These are phyloP conservation scores for Termitomyces heimii DNA, from an alignment of 768 basidiomycete species.

Conservation along the genomic window DNA sequence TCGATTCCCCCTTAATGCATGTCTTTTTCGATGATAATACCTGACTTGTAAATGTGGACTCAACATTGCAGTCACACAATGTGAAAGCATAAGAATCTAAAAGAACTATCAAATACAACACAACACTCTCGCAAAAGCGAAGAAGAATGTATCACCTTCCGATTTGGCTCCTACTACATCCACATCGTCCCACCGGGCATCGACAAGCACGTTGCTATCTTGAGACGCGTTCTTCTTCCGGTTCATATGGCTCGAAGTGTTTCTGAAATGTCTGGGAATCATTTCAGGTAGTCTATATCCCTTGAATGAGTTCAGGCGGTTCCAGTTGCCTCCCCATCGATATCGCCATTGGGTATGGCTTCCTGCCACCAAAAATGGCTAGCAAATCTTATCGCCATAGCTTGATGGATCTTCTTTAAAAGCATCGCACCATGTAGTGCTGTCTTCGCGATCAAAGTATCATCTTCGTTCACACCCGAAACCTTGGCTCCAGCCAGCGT, in stretches of 20 bases:
- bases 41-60: too few species aligned
- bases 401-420: slow-evolving; percentile 97
- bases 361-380: slow-evolving; percentile 99
- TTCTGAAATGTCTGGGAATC: slow-evolving; percentile 91
- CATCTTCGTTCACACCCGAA: slow-evolving; percentile 92
- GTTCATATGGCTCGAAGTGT: slow-evolving; percentile 81
- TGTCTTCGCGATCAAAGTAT: slow-evolving; percentile 98
- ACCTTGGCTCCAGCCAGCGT: slow-evolving; percentile 84
- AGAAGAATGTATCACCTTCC: too few species aligned
- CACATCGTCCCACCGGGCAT: slow-evolving; percentile 77
- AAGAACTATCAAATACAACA: too few species aligned
- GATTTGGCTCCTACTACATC: too few species aligned
- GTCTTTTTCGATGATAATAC: too few species aligned
- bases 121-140: too few species aligned
- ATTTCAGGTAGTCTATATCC: slow-evolving; percentile 89
- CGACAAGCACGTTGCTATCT: slow-evolving; percentile 32
- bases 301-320: slow-evolving; percentile 86
- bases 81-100: too few species aligned
- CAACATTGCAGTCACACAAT: too few species aligned
- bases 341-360: slow-evolving; percentile 29
- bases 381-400: slow-evolving; percentile 88
- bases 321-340: slow-evolving; percentile 56
- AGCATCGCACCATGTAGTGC: slow-evolving; percentile 94
- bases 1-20: too few species aligned
- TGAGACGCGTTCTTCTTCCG: slow-evolving; percentile 54